Evolutionary conservation across 306 rosid genomes (phyloP), one percentile per base, ranked within the genome.

Genomic region (Canavalia gladiata): DNA sequence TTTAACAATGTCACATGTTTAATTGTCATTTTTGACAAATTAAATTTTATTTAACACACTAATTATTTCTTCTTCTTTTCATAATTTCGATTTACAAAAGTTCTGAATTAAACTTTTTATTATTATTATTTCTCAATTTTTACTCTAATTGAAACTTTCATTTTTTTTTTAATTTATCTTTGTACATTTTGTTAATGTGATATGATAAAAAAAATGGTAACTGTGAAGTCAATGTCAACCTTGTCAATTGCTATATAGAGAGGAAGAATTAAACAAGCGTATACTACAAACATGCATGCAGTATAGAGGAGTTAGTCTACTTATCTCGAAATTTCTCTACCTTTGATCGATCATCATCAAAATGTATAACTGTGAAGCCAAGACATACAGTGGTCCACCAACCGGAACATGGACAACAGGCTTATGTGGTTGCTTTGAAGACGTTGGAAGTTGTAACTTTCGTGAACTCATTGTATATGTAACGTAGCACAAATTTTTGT

Each of bases 321-420:
- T 1, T 37, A 37, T 37, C 41, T 37, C 4, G 41, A 0, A 2
- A 4, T 37, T 2, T 37, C 41, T 51, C 28, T 25, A 7, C 29
- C 50, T 12, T 42, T n/a, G 51, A 51, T 77, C 50, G 51, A 51
- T 77, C 50, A 33, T 12, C 30, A 42, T n/a, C 54, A 79, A 70
- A 34, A 80, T 72, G 84, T 8, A 50, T 10, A 58, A 60, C 28
- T 46, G 35, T 39, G 76, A 28, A 56, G 18, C 30, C 7, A 78
- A 18, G 55, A 11, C 54, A 72, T 37, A 18, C 65, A 5, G 10
- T 9, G 55, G 30, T 31, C 39, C 57, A 12, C 59, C 68, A 30
- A 10, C 56, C 2, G 75, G 76, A 7, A 10, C 31, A 81, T 81
- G 84, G 84, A 81, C 84, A 71, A 72, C 84, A 1, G 79, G 84